Conservation (phyloP, 495 filamentous ascomycete species). For the Lichenothelia convexa region DNA sequence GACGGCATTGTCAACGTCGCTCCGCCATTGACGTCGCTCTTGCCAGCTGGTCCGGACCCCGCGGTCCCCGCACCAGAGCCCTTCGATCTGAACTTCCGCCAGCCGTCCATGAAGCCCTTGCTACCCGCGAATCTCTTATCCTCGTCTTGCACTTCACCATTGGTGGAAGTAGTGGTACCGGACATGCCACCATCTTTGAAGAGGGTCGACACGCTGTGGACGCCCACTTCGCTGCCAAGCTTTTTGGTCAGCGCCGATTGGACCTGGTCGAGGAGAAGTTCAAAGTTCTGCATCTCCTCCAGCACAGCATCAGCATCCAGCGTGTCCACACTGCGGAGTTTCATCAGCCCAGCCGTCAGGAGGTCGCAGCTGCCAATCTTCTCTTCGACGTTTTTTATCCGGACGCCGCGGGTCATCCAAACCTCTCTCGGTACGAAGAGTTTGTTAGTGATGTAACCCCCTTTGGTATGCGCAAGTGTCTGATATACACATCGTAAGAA, state of each 20-base stretch:
- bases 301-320: constrained; percentile 78
- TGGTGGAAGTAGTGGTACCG: constrained; percentile 12
- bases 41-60: constrained; percentile 26
- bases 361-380: constrained; percentile 90
- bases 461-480: constrained; percentile 75
- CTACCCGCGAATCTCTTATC: constrained; percentile 15
- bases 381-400: constrained; percentile 76
- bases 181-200: constrained; percentile 39
- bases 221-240: constrained; percentile 77
- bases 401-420: constrained; percentile 87
- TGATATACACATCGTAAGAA: constrained; percentile 86
- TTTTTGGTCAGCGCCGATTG: constrained; percentile 62
- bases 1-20: constrained; percentile 45
- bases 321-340: constrained; percentile 65
- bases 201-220: constrained; percentile 45
- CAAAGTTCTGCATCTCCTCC: constrained; percentile 90
- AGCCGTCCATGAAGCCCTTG: constrained; percentile 37
- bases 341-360: constrained; percentile 74
- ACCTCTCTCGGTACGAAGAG: constrained; percentile 84
- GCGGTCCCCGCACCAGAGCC: constrained; percentile 45
- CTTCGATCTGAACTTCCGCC: constrained; percentile 79
- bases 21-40: constrained; percentile 37
- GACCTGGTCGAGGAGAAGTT: constrained; percentile 69
- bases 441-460: constrained; percentile 77
- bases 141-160: constrained; percentile 36